Conservation (phyloP, 75 land plant species). For the Ceratopteris richardii region DNA sequence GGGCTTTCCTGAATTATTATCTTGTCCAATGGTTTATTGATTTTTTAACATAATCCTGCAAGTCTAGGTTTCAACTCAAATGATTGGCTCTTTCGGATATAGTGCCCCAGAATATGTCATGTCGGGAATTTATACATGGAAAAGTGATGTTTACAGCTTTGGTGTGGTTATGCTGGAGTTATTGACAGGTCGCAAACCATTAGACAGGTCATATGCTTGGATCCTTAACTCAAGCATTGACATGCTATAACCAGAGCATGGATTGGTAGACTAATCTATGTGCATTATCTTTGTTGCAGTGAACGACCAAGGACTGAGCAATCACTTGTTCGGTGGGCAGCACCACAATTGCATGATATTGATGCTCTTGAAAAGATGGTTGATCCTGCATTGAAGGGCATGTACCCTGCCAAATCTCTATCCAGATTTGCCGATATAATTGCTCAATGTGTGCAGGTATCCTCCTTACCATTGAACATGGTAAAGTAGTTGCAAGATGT, state of each 20-base stretch:
- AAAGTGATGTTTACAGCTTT: constrained; percentile 98
- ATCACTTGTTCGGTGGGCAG: constrained; percentile 94
- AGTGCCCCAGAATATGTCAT: constrained; percentile 87
- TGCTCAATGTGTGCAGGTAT: constrained; percentile 92
- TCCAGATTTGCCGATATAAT: constrained; percentile 97
- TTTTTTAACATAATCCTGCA: no score
- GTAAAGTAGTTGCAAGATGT: no score
- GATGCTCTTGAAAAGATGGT: constrained; percentile 95
- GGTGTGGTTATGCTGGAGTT: constrained; percentile 98
- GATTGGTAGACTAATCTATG: not conserved
- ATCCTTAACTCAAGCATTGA: no score
- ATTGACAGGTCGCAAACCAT: constrained; percentile 78
- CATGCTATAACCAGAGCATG: no score
- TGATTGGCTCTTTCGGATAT: constrained; percentile 60
- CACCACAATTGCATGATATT: constrained; percentile 97
- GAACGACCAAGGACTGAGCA: constrained; percentile 77
- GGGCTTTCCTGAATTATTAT: not conserved
- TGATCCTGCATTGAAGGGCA: constrained; percentile 84
- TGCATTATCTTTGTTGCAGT: constrained; percentile 28
- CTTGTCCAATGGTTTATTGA: not conserved
- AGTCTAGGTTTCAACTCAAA: constrained; percentile 41
- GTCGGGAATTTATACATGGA: constrained; percentile 80
- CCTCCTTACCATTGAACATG: no score
- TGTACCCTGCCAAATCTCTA: constrained; percentile 94
- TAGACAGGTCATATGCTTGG: constrained; percentile 46